Evolutionary conservation across 257 asterid genomes (phyloP), one percentile per base, ranked within the genome.

Genomic region (Phtheirospermum japonicum): DNA sequence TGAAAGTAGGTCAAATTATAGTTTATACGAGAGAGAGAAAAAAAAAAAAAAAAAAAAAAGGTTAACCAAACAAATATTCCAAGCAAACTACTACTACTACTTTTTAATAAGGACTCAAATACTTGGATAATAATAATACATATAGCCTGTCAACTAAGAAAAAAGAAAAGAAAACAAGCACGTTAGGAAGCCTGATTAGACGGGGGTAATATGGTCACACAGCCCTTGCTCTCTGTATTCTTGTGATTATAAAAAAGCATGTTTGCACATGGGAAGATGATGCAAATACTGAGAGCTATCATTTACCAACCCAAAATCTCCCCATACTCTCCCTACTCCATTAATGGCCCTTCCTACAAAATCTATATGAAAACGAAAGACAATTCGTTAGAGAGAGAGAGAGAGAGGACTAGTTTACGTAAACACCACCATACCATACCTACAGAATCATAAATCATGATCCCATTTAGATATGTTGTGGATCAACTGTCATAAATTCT

Each of bases 21-120:
- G 14, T 42, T 17, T 26, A 51, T 39, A 9, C 34, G 34, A n/a
- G n/a, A n/a, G n/a, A n/a, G n/a, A n/a, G n/a, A n/a, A n/a, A n/a
- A n/a, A n/a, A n/a, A n/a, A n/a, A n/a, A n/a, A n/a, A n/a, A n/a
- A n/a, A n/a, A 34, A 39, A 71, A 45, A 23, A 71, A 51, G 73
- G 65, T 66, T 30, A 71, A 78, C 80, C 80, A 76, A 82, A 76
- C 77, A 78, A 78, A 82, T 79, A 82, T 73, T 78, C 80, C n/a
- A 56, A 34, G 50, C 67, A 76, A 77, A 75, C 66, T 23, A 45
- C 76, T 28, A 62, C n/a, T n/a, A n/a, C n/a, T 23, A 3, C 28
- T 23, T 23, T 23, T 23, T 23, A 23, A 23, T 1, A 23, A 23
- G 28, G 28, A 23, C 28, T 23, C 28, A 23, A 23, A 23, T 23